These are phyloP conservation scores for Tolypocladium guangdongense DNA, from an alignment of 2,329 filamentous ascomycete species.

Conservation along the genomic window DNA sequence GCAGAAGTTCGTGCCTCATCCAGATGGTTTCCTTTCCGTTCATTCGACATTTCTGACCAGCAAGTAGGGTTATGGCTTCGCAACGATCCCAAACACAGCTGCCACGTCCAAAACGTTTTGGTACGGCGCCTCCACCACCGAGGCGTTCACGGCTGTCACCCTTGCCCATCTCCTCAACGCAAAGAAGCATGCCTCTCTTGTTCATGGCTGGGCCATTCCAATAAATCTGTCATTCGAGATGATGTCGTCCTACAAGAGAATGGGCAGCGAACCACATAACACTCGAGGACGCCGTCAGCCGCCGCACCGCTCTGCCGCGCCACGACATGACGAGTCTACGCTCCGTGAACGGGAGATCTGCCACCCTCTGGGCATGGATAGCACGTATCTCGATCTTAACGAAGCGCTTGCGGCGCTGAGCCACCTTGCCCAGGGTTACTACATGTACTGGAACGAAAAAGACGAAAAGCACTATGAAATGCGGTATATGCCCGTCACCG, in stretches of 20 bases:
- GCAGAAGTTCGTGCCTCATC: slow-evolving; percentile 8
- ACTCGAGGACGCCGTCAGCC: slow-evolving; percentile 12
- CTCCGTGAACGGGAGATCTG: slow-evolving; percentile 17
- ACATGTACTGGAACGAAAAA: slow-evolving; percentile 23
- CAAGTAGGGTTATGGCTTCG: slow-evolving; percentile 16
- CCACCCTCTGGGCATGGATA: neutral
- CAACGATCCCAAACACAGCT: slow-evolving; percentile 24
- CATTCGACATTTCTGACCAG: neutral
- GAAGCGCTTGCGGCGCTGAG: slow-evolving; percentile 14
- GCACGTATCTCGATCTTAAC: neutral
- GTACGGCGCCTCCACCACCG: slow-evolving; percentile 45
- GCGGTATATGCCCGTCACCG: slow-evolving; percentile 15
- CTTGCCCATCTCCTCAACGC: slow-evolving; percentile 39
- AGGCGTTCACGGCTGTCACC: slow-evolving; percentile 40
- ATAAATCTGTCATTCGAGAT: slow-evolving; percentile 24
- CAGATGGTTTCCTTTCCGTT: neutral
- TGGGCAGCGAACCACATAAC: slow-evolving; percentile 28
- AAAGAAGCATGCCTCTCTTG: slow-evolving; percentile 14
- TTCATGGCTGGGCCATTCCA: slow-evolving; percentile 34
- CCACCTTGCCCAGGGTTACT: slow-evolving; percentile 31
- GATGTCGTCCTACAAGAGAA: neutral
- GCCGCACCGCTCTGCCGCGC: slow-evolving; percentile 23
- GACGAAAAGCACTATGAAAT: slow-evolving; percentile 11
- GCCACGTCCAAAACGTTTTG: slow-evolving; percentile 38
- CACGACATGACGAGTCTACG: slow-evolving; percentile 22